These are phyloP conservation scores for Candida incommunis DNA, from an alignment of 805 yeast species.

Conservation along the genomic window DNA sequence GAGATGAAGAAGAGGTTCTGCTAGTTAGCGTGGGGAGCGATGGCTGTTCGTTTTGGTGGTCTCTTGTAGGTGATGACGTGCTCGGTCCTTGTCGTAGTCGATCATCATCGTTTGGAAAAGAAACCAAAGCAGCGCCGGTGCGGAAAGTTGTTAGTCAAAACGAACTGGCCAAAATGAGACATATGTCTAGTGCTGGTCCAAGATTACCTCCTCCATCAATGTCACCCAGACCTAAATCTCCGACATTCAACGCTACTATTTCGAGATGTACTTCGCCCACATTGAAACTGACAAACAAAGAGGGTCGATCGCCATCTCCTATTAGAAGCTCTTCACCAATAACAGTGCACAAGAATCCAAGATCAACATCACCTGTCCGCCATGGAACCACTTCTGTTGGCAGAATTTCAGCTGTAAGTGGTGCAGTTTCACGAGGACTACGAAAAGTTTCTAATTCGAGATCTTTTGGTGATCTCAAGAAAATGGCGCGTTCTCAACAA, in stretches of 20 bases:
- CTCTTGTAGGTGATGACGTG: background rate
- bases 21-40: background rate
- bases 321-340: background rate
- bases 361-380: background rate
- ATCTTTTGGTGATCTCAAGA: conserved; percentile 1
- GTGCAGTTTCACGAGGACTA: conserved; percentile 1
- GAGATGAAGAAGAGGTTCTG: background rate
- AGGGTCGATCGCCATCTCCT: background rate
- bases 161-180: conserved; percentile 8
- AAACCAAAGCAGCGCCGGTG: conserved; percentile 6
- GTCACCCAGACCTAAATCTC: conserved; percentile 1
- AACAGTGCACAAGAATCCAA: background rate
- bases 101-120: background rate
- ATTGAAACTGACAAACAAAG: background rate
- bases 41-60: background rate
- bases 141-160: conserved; percentile 11
- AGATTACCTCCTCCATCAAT: conserved; percentile 4
- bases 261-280: background rate
- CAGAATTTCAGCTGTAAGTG: background rate
- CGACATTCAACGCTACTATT: background rate
- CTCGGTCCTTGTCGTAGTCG: background rate
- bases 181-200: background rate
- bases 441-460: background rate
- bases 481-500: background rate
- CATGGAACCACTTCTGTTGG: background rate